Percentiles rank a stretch among this genome's conserved stretches.
Conservation (phyloP, 2,329 filamentous ascomycete genomes). For the Neofusicoccum ribis region DNA sequence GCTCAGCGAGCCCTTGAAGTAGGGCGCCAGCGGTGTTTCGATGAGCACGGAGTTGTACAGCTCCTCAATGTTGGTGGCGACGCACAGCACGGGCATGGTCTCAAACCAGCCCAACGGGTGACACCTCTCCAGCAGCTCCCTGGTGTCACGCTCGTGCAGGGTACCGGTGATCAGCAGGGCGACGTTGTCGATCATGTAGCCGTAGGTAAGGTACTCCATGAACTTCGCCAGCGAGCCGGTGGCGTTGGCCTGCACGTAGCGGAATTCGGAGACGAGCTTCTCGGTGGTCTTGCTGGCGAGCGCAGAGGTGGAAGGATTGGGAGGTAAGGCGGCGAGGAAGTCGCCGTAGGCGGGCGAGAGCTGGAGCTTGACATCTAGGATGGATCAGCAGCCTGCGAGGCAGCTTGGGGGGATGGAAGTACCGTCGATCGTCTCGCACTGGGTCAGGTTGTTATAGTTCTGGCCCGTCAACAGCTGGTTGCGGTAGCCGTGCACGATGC, state of each 20-base stretch:
- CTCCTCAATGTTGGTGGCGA: slow-evolving; percentile 97
- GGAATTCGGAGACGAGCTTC: slow-evolving; percentile 96
- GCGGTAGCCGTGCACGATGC: slow-evolving; percentile 94
- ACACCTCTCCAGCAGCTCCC: slow-evolving; percentile 91
- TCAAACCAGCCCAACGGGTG: slow-evolving; percentile 98
- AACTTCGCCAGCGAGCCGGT: slow-evolving; percentile 90
- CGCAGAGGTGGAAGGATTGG: slow-evolving; percentile 93
- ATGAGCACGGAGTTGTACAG: slow-evolving; percentile 97
- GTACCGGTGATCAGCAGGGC: slow-evolving; percentile 97
- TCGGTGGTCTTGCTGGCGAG: slow-evolving; percentile 95
- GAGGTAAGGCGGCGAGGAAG: slow-evolving; percentile 88
- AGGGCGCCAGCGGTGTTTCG: slow-evolving; percentile 91
- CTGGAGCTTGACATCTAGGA: slow-evolving; percentile 90
- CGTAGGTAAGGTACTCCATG: slow-evolving; percentile 97
- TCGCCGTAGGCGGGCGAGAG: slow-evolving; percentile 96
- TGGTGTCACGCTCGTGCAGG: slow-evolving; percentile 93
- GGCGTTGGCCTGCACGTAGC: slow-evolving; percentile 92
- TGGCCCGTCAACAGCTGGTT: slow-evolving; percentile 86
- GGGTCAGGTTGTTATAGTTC: slow-evolving; percentile 93
- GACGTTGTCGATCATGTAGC: slow-evolving; percentile 99
- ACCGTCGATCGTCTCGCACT: slow-evolving; percentile 98
- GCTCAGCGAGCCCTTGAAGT: slow-evolving; percentile 95
- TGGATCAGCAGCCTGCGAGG: neutral
- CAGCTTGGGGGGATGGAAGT: slow-evolving; percentile 31
- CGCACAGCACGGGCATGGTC: slow-evolving; percentile 96